A percentile compares a stretch with the other conserved stretches of the same genome.
These are phyloP conservation scores for Nemophila menziesii DNA, from an alignment of 257 asterid genomes.

Conservation along the genomic window DNA sequence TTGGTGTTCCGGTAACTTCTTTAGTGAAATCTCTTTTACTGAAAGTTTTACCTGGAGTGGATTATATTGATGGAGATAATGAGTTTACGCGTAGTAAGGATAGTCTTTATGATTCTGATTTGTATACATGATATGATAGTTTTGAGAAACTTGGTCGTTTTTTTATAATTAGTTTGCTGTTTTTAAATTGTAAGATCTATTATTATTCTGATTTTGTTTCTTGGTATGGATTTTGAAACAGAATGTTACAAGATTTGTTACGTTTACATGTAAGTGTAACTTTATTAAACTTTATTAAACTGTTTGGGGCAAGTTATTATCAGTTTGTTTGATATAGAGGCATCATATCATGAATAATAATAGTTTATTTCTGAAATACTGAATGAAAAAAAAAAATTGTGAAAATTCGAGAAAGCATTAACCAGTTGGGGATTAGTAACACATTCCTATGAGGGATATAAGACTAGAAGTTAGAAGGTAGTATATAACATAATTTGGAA, in stretches of 20 bases:
- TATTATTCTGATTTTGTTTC: background rate
- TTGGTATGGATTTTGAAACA: background rate
- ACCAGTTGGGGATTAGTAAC: too few relatives aligned
- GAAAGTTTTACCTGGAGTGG: conserved; percentile 35
- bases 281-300: too few relatives aligned
- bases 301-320: too few relatives aligned
- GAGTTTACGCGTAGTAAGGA: conserved; percentile 40
- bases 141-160: background rate
- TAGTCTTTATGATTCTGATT: conserved; percentile 44
- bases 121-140: conserved; percentile 51
- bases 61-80: conserved; percentile 22
- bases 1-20: conserved; percentile 45
- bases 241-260: background rate
- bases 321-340: too few relatives aligned
- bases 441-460: too few relatives aligned
- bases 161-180: background rate
- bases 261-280: too few relatives aligned
- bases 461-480: too few relatives aligned
- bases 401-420: too few relatives aligned
- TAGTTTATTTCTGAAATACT: too few relatives aligned
- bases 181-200: background rate
- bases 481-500: too few relatives aligned
- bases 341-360: too few relatives aligned
- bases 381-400: too few relatives aligned
- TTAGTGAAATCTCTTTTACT: conserved; percentile 49